Evolutionary conservation across 306 rosid genomes (phyloP).

Genomic region (Hylodesmum podocarpum): DNA sequence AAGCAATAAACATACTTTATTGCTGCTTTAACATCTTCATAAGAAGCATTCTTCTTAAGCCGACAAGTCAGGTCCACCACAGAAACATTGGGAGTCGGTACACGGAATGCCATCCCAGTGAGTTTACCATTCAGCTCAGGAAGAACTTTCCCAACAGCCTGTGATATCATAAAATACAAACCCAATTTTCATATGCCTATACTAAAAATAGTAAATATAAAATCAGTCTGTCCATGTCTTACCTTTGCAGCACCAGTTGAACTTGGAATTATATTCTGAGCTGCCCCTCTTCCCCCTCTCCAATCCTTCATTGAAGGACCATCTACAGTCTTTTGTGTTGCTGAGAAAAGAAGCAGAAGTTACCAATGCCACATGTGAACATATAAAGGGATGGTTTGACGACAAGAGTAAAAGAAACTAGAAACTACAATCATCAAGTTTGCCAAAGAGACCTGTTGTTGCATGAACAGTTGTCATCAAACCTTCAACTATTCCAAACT

Average conservation of each 20-base stretch:
- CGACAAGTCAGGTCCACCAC: conserved; percentile 97
- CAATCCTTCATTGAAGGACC: conserved; percentile 99
- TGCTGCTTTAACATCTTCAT: conserved; percentile 91
- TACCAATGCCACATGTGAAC: background rate
- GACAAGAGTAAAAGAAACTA: background rate
- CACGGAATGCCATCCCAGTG: conserved; percentile 99
- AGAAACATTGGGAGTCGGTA: conserved; percentile 96
- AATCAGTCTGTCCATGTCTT: conserved; percentile 5
- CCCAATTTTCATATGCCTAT: background rate
- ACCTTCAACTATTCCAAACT: conserved; percentile 93
- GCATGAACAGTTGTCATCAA: conserved; percentile 99
- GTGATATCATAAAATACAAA: conserved; percentile 18
- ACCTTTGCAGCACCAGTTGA: conserved; percentile 99
- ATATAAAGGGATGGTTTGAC: background rate
- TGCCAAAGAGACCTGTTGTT: conserved; percentile 74
- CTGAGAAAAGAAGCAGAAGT: conserved; percentile 42
- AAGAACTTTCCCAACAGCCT: conserved; percentile 99
- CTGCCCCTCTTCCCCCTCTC: conserved; percentile 99
- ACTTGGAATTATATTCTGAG: conserved; percentile 95
- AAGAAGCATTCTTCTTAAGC: conserved; percentile 79
- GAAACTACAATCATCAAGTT: background rate
- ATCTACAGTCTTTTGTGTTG: conserved; percentile 98
- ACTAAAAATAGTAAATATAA: background rate
- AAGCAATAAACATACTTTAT: conserved; percentile 52
- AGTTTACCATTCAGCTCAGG: conserved; percentile 98